These are phyloP conservation scores for Termitomyces sp. DNA, from an alignment of 768 basidiomycete species.

Conservation along the genomic window DNA sequence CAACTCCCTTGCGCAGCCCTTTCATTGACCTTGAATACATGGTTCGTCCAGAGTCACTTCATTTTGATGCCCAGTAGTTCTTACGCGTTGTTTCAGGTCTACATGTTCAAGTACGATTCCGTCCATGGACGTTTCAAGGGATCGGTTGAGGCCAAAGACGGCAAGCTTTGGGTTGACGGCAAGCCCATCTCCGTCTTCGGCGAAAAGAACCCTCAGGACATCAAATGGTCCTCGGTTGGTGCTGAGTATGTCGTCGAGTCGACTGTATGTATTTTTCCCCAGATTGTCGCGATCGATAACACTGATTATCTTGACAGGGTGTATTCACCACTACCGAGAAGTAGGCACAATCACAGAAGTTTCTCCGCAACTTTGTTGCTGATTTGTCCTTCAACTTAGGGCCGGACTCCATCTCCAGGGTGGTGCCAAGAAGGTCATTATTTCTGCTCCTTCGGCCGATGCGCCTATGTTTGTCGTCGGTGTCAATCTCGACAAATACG, in stretches of 20 bases:
- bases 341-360: constrained; percentile 30
- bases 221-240: constrained; percentile 76
- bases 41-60: constrained; percentile 43
- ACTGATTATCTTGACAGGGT: constrained; percentile 47
- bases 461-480: constrained; percentile 93
- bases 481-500: constrained; percentile 94
- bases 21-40: constrained; percentile 98
- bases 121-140: constrained; percentile 94
- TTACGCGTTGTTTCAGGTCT: constrained; percentile 54
- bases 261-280: constrained; percentile 51
- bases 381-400: constrained; percentile 33
- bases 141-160: constrained; percentile 73
- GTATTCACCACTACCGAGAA: constrained; percentile 97
- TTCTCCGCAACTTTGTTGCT: constrained; percentile 9
- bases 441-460: constrained; percentile 97
- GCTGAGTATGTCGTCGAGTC: constrained; percentile 97
- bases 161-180: constrained; percentile 85
- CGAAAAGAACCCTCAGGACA: constrained; percentile 84
- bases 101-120: constrained; percentile 98
- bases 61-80: not conserved
- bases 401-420: constrained; percentile 93
- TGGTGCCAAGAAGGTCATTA: constrained; percentile 99
- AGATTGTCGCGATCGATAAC: not conserved
- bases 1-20: constrained; percentile 50
- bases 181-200: constrained; percentile 73